A percentile compares a stretch with the other conserved stretches of the same genome.
phyloP scores from a whole-genome alignment of 805 yeast genomes.

The Schwanniomyces polymorphus region DNA sequence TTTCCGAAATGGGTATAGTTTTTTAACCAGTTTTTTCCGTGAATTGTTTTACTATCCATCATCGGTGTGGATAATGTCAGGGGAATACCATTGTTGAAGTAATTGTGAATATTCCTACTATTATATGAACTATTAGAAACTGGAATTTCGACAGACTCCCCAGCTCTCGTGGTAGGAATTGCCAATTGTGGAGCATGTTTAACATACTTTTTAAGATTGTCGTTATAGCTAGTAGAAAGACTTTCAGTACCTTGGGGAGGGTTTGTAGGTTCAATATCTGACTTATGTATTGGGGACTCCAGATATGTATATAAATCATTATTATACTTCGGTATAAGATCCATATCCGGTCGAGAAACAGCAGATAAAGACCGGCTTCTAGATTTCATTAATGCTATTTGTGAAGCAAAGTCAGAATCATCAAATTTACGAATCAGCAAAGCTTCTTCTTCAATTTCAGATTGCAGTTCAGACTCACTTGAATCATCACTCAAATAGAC shows the following conservation, averaged over 20 bases:
- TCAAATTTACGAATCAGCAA: background rate
- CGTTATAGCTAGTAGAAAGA: background rate
- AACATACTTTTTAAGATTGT: slow-evolving; percentile 15
- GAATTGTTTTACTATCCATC: background rate
- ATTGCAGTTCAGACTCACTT: slow-evolving; percentile 27
- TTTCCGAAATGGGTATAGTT: slow-evolving; percentile 22
- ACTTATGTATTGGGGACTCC: background rate
- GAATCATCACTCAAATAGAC: slow-evolving; percentile 69
- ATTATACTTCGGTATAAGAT: background rate
- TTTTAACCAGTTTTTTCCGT: slow-evolving; percentile 24
- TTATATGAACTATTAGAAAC: slow-evolving; percentile 20
- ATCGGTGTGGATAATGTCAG: background rate
- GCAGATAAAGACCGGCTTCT: background rate
- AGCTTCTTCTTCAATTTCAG: slow-evolving; percentile 20
- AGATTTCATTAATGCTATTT: slow-evolving; percentile 7
- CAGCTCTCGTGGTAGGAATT: slow-evolving; percentile 77
- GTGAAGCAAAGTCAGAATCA: slow-evolving; percentile 13
- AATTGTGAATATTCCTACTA: background rate
- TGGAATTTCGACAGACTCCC: slow-evolving; percentile 77
- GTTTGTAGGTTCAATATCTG: background rate
- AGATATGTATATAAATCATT: background rate
- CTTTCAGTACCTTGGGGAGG: background rate
- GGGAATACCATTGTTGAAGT: slow-evolving; percentile 1
- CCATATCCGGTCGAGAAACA: background rate
- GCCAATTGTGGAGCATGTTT: slow-evolving; percentile 56